phyloP scores from a whole-genome alignment of 768 basidiomycete genomes.

The Hygrophoropsis aurantiaca region DNA sequence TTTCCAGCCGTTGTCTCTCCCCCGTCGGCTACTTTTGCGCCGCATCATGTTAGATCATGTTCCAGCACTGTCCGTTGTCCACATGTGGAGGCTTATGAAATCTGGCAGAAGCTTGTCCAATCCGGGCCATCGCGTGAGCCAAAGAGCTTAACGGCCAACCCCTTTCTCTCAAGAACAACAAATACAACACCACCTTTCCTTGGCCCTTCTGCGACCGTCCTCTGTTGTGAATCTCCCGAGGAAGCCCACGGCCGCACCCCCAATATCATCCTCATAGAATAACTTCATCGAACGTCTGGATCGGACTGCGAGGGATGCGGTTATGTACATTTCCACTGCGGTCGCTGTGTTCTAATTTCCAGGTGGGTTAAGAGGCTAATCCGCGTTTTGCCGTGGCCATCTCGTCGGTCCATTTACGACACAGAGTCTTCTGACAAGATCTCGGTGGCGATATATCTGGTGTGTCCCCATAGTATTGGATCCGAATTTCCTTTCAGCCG shows the following conservation, averaged over 20 bases:
- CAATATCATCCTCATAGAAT: too few species aligned
- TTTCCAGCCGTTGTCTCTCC: constrained; percentile 48
- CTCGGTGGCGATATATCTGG: constrained; percentile 34
- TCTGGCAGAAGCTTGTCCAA: constrained; percentile 32
- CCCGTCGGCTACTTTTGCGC: constrained; percentile 39
- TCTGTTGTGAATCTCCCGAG: constrained; percentile 23
- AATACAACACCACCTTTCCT: constrained; percentile 21
- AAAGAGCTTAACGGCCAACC: constrained; percentile 43
- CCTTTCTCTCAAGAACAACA: constrained; percentile 21
- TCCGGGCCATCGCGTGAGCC: constrained; percentile 33
- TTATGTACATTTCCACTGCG: constrained; percentile 4
- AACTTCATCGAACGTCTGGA: too few species aligned
- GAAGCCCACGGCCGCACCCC: too few species aligned
- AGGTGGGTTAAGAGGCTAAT: constrained; percentile 17
- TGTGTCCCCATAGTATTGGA: constrained; percentile 28
- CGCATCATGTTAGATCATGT: too few species aligned
- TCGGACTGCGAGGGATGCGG: neutral
- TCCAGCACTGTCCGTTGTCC: constrained; percentile 32
- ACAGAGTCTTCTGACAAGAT: constrained; percentile 22
- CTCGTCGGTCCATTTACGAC: constrained; percentile 28
- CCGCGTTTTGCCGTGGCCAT: constrained; percentile 23
- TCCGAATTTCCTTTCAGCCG: constrained; percentile 26
- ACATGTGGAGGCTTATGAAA: constrained; percentile 33
- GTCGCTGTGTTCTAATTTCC: constrained; percentile 20
- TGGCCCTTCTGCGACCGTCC: constrained; percentile 10